phyloP scores from a whole-genome alignment of 73 alveolate genomes.

The Symbiodinium pilosum region DNA sequence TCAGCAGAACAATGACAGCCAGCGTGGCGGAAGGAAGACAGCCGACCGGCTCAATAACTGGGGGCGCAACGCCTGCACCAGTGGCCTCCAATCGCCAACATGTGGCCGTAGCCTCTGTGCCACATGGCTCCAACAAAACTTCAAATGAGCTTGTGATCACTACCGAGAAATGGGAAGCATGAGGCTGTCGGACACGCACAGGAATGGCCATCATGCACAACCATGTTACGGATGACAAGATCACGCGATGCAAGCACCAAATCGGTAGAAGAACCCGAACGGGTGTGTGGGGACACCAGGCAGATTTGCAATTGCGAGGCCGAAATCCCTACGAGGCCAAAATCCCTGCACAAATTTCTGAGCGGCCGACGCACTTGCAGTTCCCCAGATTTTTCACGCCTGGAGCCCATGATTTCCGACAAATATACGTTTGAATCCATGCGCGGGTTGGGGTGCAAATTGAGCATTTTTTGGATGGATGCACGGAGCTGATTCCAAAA shows the following conservation, averaged over 20 bases:
- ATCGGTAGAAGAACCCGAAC: not conserved
- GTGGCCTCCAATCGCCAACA: not conserved
- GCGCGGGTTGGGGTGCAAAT: not conserved
- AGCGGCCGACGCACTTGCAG: not conserved
- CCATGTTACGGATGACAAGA: no score
- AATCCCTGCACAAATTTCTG: not conserved
- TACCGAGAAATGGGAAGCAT: no score
- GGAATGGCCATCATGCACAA: no score
- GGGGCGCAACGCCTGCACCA: not conserved
- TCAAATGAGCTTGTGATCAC: no score
- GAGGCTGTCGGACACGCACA: no score
- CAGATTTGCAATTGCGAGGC: not conserved
- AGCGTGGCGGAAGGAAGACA: no score
- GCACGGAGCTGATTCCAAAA: not conserved
- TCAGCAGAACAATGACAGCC: no score
- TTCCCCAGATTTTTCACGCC: not conserved
- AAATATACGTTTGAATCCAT: not conserved
- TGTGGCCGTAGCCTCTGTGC: no score
- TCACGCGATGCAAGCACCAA: not conserved
- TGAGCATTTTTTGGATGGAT: not conserved
- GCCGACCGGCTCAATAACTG: no score
- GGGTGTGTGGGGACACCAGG: not conserved
- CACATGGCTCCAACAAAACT: no score
- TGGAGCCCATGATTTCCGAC: not conserved
- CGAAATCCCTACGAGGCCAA: no score